Base-by-base conservation (phyloP, 805 yeast genomes). In the Debaryomyces maramus region DNA sequence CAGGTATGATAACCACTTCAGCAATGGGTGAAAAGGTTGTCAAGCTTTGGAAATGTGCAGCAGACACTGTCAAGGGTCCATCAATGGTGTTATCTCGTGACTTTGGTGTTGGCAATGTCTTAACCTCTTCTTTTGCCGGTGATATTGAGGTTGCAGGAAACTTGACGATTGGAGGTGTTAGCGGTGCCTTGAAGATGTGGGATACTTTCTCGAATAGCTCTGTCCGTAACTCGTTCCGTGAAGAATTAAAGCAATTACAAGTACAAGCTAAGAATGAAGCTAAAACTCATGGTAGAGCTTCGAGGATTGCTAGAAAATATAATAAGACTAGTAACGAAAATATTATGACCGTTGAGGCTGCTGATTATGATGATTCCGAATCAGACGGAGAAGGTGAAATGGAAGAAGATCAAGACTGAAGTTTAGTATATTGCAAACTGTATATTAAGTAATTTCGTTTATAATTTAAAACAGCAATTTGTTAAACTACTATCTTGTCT, bases 61-160 rank as follows among this genome's bases (percentile, higher is more conserved):
- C 65, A 9, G 65, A 60, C 27, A 39, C 42, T 21, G 57, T 44
- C 23, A 47, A 38, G 14, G 77, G 76, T 6, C 98, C 99, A 29
- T 81, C 91, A 16, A 85, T 93, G 95, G 84, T 89, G 5, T 70
- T 89, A 45, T 81, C 91, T 28, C 80, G 97, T 59, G 97, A 93
- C 65, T 83, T 93, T 52, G 97, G 90, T 50, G 86, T 89, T 39
- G 99, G 99, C 45, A 89, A 88, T 58, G 97, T 91, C 15, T 77
- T 93, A 52, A 74, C 88, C 3, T 72, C 87, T 8, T 67, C 85
- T 7, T 93, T 89, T 72, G 93, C 96, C 2, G 84, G 88, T 35
- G 98, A 93, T 61, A 65, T 78, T 40, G 96, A 87, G 63, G 86
- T 85, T 33, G 80, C 89, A 2, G 97, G 97, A 45, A 78, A 85